Evolutionary conservation across 306 rosid genomes (phyloP), one percentile per base, ranked within the genome.

Genomic region (Sicyos baderoa): DNA sequence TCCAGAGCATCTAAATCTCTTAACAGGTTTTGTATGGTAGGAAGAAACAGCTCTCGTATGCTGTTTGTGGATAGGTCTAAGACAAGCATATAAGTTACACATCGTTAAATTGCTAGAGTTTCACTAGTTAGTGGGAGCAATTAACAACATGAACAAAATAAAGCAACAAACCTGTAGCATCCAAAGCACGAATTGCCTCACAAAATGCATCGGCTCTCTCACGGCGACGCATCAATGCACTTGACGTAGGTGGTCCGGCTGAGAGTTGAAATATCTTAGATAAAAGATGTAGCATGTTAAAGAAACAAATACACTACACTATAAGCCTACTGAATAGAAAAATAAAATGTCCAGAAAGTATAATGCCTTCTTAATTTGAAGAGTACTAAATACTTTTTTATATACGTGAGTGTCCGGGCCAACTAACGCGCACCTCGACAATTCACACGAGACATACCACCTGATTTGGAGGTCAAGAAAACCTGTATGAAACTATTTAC

Each of bases 111-210:
- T 74, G 54, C 15, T 70, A 64, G 63, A 61, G 54, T 55, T 67
- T 70, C 23, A 19, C 18, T 53, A 3, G 49, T 44, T 23, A 11
- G 54, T 66, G 7, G 47, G 66, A 32, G 13, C 37, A 5, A 32
- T 29, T 29, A 29, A 29, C 14, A 32, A 7, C 67, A 25, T 29
- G 11, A 6, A 16, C 23, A 23, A 25, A 47, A 67, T 57, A 49
- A 25, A 5, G 72, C 45, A 48, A 1, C 74, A 78, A 72, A 93
- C 96, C 99, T 93, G 97, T 84, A 67, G 96, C 94, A 81, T 88
- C 99, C 70, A 93, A 78, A 76, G 99, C 99, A 55, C 97, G 97
- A 75, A 93, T 90, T 60, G 99, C 99, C 81, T 93, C 97, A 79
- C 99, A 90, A 76, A 88, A 90, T 73, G 86, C 96, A 78, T 93